Base-by-base conservation (phyloP, 352 stramenopile genomes). In the Phytopythium helicoides region DNA sequence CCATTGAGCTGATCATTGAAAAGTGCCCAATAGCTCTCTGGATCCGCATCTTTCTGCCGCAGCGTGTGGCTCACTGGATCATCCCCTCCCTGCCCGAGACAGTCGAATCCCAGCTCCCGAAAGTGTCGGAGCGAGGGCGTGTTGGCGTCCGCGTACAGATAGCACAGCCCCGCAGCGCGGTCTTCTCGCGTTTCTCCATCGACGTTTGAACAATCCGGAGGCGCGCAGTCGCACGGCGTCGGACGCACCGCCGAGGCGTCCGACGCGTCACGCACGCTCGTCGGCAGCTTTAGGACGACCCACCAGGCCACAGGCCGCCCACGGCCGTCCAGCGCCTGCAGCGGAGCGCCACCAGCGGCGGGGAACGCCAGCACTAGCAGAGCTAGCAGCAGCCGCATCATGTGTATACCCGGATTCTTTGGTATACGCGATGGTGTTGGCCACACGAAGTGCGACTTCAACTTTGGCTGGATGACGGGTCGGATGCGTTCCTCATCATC, bases 1-100 rank as follows among this genome's bases (percentile, higher is more conserved):
- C 75, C 79, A 37, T 89, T 87, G 31, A 89, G 55, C 50, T 92
- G 82, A 57, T 92, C 82, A 40, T 89, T 92, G 41, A 88, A 90
- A 14, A 81, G n/a, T 3, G 76, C 80, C 82, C 82, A 92, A 52
- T 89, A 89, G 6, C 54, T 53, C 45, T 54, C 47, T 3, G 23
- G 28, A 11, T 54, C 31, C 10, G 11, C 8, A 0, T 22, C 44
- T 18, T 69, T 66, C 51, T 89, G 77, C 31, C 76, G 73, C 39
- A 92, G 63, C 38, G 82, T 90, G 34, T 81, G 82, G 35, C 80
- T 92, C 48, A 90, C 42, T 4, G 82, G 82, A 39, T 92, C 82
- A 53, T 88, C 68, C 1, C 76, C 77, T 3, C 82, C 77, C 56
- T 91, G 82, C 2, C 82, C 82, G n/a, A 92, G 62, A 40, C 82